Percentiles rank a stretch among this genome's conserved stretches.
These are phyloP conservation scores for Friedmanniomyces simplex DNA, from an alignment of 495 filamentous ascomycete species.

Conservation along the genomic window DNA sequence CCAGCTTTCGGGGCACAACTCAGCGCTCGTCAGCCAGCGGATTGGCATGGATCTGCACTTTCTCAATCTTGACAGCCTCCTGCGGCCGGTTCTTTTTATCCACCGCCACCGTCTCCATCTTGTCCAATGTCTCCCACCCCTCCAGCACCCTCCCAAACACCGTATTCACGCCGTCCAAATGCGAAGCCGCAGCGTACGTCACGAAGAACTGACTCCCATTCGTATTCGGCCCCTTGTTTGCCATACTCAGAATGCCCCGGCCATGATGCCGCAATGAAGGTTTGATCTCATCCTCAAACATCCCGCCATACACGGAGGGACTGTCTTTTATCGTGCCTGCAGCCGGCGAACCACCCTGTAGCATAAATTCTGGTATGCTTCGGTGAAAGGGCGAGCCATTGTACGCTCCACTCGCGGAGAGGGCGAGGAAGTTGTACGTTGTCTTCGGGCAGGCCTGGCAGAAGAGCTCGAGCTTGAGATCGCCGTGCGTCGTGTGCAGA, in stretches of 20 bases:
- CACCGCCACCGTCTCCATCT: conserved; percentile 65
- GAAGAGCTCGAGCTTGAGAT: conserved; percentile 93
- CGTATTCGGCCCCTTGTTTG: conserved; percentile 68
- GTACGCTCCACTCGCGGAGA: conserved; percentile 84
- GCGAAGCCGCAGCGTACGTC: conserved; percentile 70
- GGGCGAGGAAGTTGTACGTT: conserved; percentile 89
- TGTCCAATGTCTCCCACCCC: conserved; percentile 57
- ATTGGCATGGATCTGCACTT: conserved; percentile 86
- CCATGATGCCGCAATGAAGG: conserved; percentile 75
- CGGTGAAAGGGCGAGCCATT: conserved; percentile 85
- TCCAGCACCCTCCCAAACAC: conserved; percentile 81
- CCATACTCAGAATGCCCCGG: conserved; percentile 86
- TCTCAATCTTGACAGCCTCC: conserved; percentile 56
- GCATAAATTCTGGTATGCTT: conserved; percentile 78
- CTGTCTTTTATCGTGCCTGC: conserved; percentile 42
- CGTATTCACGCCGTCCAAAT: conserved; percentile 91
- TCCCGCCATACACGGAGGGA: conserved; percentile 70
- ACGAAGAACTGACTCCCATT: conserved; percentile 97
- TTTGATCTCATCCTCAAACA: conserved; percentile 88
- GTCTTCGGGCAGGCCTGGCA: conserved; percentile 91
- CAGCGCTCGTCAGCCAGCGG: conserved; percentile 53
- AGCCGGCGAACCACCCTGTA: conserved; percentile 76
- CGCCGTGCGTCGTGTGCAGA: conserved; percentile 79
- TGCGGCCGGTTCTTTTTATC: conserved; percentile 86
- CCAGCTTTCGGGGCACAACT: background rate